Evolutionary conservation across 1,284 basidiomycete species (phyloP), one percentile per base, ranked within the genome.

Genomic region (Microbotryum violaceum): DNA sequence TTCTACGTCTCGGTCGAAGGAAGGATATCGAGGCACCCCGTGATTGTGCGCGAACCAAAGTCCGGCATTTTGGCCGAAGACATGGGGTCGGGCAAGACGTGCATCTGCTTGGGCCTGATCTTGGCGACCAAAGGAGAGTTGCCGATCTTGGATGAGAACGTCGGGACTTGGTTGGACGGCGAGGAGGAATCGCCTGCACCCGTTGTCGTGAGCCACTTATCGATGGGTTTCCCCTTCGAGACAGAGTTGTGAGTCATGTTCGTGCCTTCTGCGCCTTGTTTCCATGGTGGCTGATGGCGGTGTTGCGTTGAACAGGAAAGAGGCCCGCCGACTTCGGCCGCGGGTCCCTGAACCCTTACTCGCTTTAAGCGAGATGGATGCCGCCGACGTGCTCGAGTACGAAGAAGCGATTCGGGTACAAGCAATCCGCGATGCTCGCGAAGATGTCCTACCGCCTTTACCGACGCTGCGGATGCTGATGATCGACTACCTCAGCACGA

Each of bases 51-150:
- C 16, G 67, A 71, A 31, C 62, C 69, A 5, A 62, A 60, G 20
- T 59, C 59, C 3, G 70, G 69, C 4, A 67, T 71, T 23, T 62
- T 70, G 47, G 74, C 76, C 60, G 77, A 78, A 53, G 77, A 78
- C 47, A 78, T 78, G 77, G 77, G 77, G 3, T 70, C 72, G 0
- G 77, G 77, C 46, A 78, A 78, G 66, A 77, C 76, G 0, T 64
- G 76, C 37, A 78, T 77, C 60, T 73, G 71, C 33, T 70, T 78
- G 21, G 69, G 76, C 0, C 71, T 78, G 20, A 72, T 78, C 46
- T 59, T 75, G 9, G 66, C 74, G 3, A 75, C 75, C 12, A 56
- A 55, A 3, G 58, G 56, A 21, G 65, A 67, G 46, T 59, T 69
- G 23, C 58, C 58, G 8, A 25, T 25, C 10, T 37, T 54, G 37